These are phyloP conservation scores for Benincasa hispida DNA, from an alignment of 306 rosid species.

Conservation along the genomic window DNA sequence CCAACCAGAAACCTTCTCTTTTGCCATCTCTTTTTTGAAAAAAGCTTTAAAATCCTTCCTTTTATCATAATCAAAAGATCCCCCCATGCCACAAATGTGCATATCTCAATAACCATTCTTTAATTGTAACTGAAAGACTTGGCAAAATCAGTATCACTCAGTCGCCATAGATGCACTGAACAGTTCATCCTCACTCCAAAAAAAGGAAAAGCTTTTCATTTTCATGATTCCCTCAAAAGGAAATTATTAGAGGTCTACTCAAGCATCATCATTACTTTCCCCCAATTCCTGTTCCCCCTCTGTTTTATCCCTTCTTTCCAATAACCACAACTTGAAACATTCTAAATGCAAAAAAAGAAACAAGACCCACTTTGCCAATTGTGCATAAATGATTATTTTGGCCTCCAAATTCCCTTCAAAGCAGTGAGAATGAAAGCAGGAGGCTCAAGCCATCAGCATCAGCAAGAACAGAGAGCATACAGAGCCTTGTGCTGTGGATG, in stretches of 20 bases:
- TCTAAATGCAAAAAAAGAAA: slow-evolving; percentile 35
- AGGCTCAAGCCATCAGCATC: slow-evolving; percentile 14
- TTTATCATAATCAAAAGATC: not conserved
- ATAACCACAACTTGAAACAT: slow-evolving; percentile 11
- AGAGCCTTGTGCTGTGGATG: slow-evolving; percentile 67
- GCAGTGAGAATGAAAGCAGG: slow-evolving; percentile 38
- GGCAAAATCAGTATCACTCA: slow-evolving; percentile 8
- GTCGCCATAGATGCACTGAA: slow-evolving; percentile 1
- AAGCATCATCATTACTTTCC: slow-evolving; percentile 41
- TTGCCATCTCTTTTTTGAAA: not conserved
- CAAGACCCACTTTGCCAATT: slow-evolving; percentile 52
- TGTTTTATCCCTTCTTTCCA: slow-evolving; percentile 9
- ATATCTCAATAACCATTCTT: not conserved
- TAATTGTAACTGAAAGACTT: not conserved
- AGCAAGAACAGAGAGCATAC: slow-evolving; percentile 2
- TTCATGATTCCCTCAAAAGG: slow-evolving; percentile 31
- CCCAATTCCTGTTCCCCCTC: slow-evolving; percentile 40
- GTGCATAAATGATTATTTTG: slow-evolving; percentile 41
- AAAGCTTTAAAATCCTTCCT: not conserved
- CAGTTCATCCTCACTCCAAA: not conserved
- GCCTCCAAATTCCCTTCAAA: slow-evolving; percentile 27
- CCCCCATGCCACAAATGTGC: not conserved
- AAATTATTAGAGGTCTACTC: slow-evolving; percentile 35
- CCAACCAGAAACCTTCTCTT: slow-evolving; percentile 3
- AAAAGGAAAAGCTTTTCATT: slow-evolving; percentile 20